Conservation (phyloP, 805 yeast genomes). For the Saturnispora zaruensis region DNA sequence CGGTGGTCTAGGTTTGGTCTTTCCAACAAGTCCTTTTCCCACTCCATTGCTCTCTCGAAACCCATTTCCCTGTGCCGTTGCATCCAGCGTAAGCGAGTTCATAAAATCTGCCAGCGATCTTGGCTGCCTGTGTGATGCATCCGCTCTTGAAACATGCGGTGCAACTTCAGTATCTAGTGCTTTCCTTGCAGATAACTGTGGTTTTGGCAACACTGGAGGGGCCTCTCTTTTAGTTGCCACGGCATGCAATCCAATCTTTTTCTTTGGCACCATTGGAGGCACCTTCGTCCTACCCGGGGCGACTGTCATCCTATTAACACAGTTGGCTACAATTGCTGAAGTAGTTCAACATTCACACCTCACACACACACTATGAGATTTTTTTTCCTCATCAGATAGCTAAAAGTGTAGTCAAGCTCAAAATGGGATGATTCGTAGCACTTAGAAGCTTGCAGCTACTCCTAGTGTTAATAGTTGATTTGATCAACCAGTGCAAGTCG, state of each 20-base stretch:
- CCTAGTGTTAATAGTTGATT: too few species aligned
- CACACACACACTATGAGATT: background rate
- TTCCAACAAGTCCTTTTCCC: too few species aligned
- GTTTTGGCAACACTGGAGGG: background rate
- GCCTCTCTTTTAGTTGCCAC: background rate
- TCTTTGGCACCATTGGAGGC: slow-evolving; percentile 25
- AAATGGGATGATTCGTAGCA: too few species aligned
- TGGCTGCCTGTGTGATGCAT: background rate
- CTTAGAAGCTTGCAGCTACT: too few species aligned
- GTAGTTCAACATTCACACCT: background rate
- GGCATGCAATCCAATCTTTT: slow-evolving; percentile 13
- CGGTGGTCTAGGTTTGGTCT: too few species aligned
- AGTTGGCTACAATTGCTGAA: background rate
- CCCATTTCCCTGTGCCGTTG: background rate
- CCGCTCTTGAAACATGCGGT: background rate
- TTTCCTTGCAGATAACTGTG: background rate
- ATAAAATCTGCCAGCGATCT: slow-evolving; percentile 9
- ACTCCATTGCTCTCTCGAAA: background rate
- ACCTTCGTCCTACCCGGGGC: slow-evolving; percentile 14
- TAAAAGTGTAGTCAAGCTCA: background rate
- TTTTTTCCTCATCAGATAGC: background rate
- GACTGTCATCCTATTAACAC: background rate
- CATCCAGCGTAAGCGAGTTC: slow-evolving; percentile 9
- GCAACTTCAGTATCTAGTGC: background rate
- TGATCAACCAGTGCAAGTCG: too few species aligned